Percentiles rank a stretch among this genome's conserved stretches.
These are phyloP conservation scores for Amauroascus niger DNA, from an alignment of 2,329 filamentous ascomycete genomes.

Conservation along the genomic window DNA sequence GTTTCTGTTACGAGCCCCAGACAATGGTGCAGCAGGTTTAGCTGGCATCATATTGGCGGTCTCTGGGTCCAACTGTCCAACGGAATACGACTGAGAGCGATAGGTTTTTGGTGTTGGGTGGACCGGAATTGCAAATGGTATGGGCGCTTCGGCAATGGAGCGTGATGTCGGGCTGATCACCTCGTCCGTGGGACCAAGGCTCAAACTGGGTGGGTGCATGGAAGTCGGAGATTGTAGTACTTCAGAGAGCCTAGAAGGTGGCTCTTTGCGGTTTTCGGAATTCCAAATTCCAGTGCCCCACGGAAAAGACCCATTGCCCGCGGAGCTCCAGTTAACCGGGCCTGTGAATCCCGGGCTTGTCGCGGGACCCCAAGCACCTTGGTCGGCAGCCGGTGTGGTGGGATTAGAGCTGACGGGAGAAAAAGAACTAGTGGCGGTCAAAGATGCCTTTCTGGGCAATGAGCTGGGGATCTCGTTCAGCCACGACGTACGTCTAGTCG, in stretches of 20 bases:
- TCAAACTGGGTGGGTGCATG: conserved; percentile 40
- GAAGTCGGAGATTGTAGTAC: conserved; percentile 67
- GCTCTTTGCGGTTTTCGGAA: conserved; percentile 61
- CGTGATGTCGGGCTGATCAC: conserved; percentile 42
- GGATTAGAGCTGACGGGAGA: conserved; percentile 73
- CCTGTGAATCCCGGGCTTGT: conserved; percentile 32
- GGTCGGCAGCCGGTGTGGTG: conserved; percentile 64
- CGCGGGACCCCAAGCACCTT: conserved; percentile 35
- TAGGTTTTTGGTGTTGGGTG: conserved; percentile 89
- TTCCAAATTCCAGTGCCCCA: conserved; percentile 84
- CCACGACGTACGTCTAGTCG: conserved; percentile 69
- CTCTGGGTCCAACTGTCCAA: conserved; percentile 76
- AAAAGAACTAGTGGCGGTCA: conserved; percentile 61
- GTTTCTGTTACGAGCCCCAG: conserved; percentile 29
- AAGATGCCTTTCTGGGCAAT: conserved; percentile 63
- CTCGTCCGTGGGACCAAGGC: conserved; percentile 45
- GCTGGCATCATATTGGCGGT: conserved; percentile 28
- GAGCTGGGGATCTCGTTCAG: conserved; percentile 67
- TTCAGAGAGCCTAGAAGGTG: conserved; percentile 62
- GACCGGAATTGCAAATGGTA: conserved; percentile 78
- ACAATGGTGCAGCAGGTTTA: conserved; percentile 24
- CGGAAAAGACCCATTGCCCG: conserved; percentile 45
- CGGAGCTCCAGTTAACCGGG: conserved; percentile 37
- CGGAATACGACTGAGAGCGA: conserved; percentile 92
- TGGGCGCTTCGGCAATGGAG: conserved; percentile 45